Base-by-base conservation (phyloP, 2,329 filamentous ascomycete species). In the Chalaropsis ovoidea region DNA sequence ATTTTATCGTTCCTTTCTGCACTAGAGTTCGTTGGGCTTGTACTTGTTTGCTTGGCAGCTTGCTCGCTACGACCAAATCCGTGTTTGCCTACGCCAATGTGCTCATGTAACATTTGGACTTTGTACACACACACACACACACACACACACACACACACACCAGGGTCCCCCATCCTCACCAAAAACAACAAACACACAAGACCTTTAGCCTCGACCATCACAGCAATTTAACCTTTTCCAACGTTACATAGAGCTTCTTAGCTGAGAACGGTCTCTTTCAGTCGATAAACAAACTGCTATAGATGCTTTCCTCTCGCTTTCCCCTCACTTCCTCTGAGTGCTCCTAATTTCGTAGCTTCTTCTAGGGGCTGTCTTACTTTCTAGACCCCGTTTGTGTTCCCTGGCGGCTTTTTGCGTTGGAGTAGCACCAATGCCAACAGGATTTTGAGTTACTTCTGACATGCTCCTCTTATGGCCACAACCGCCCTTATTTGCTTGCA, bases 371-470 rank as follows among this genome's bases (percentile, higher is more conserved):
- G 27, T 35, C 24, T 10, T 31, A 58, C 54, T 39, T 13, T 31
- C 54, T 19, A 17, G 24, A n/a, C 43, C 54, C 27, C n/a, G 15
- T 35, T 8, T 22, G 24, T 58, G 24, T 22, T 39, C 54, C 27
- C 31, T 39, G 35, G 8, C 54, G 15, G 15, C 24, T 7, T 39
- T 39, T 58, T 8, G 31, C 27, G 10, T n/a, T 39, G 31, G 54
- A 5, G 54, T 58, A 31, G 54, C 54, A 58, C 54, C 31, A 35
- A 31, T 39, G 19, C 54, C 13, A 58, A n/a, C 27, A 58, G 54
- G 54, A 58, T 58, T 58, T 58, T 58, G 31, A 35, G 54, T 58
- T 58, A 58, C 27, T 58, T 35, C 17, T 58, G 54, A 35, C 54
- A 58, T 6, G 4, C n/a, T 47, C 43, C 43, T 47, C 43, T 47